Percentiles rank a stretch among this genome's conserved stretches.
phyloP scores from a whole-genome alignment of 768 basidiomycete genomes.

The Gyrodon lividus region DNA sequence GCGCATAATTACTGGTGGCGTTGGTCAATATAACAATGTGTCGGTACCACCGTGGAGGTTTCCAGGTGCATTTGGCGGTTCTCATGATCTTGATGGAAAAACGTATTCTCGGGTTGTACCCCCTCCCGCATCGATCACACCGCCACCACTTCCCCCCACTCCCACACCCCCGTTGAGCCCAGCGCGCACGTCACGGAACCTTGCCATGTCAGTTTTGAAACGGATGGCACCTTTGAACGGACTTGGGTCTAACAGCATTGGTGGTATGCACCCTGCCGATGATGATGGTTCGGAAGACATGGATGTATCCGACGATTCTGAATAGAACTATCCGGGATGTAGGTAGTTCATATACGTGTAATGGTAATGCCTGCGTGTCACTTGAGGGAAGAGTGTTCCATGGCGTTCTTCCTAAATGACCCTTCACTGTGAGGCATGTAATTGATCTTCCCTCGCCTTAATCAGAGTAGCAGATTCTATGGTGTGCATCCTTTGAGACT shows the following conservation, averaged over 20 bases:
- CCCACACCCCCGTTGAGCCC: no score
- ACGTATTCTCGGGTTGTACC: slow-evolving; percentile 22
- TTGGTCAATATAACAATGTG: background rate
- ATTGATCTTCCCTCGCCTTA: no score
- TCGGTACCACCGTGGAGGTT: slow-evolving; percentile 24
- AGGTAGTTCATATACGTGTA: no score
- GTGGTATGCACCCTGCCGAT: slow-evolving; percentile 1
- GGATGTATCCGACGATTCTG: slow-evolving; percentile 29
- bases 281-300: slow-evolving; percentile 19
- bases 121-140: slow-evolving; percentile 32
- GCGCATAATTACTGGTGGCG: slow-evolving; percentile 28
- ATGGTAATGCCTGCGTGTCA: no score
- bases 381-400: no score
- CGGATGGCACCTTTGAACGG: background rate
- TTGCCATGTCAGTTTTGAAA: background rate
- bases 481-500: no score
- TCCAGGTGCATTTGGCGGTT: slow-evolving; percentile 15
- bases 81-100: background rate
- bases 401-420: no score
- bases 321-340: slow-evolving; percentile 3
- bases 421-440: no score
- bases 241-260: background rate
- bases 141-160: slow-evolving; percentile 33
- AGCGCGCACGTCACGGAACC: slow-evolving; percentile 9
- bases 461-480: no score